Conservation (phyloP, 768 basidiomycete genomes). For the Russula brevipes region DNA sequence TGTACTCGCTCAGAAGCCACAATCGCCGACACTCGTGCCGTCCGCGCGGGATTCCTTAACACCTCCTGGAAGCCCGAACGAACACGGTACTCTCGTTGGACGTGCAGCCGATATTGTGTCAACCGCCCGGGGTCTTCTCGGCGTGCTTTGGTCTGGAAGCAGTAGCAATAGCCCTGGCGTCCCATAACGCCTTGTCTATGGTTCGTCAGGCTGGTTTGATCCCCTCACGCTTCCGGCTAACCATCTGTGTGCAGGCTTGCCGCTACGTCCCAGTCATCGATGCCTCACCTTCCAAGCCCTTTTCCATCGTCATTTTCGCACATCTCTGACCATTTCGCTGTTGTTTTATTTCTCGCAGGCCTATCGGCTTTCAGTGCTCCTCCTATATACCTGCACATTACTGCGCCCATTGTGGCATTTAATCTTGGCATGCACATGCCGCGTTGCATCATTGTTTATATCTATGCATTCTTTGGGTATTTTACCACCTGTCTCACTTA, state of each 20-base stretch:
- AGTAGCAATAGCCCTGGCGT: conserved; percentile 23
- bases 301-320: conserved; percentile 3
- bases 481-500: conserved; percentile 6
- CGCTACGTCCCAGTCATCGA: background rate
- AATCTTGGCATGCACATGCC: conserved; percentile 13
- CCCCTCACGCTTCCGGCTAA: background rate
- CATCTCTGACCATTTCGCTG: conserved; percentile 13
- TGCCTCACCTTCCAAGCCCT: background rate
- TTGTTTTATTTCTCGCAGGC: background rate
- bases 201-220: background rate
- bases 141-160: conserved; percentile 47
- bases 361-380: conserved; percentile 1
- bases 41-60: conserved; percentile 29
- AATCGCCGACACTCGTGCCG: conserved; percentile 8
- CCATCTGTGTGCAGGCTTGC: background rate
- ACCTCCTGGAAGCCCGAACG: conserved; percentile 25
- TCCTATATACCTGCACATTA: conserved; percentile 23
- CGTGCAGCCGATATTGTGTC: conserved; percentile 76
- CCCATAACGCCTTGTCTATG: conserved; percentile 2
- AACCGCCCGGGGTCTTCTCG: conserved; percentile 71
- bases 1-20: conserved; percentile 11
- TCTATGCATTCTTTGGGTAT: conserved; percentile 19
- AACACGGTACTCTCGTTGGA: conserved; percentile 42
- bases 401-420: conserved; percentile 7
- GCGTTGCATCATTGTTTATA: conserved; percentile 20